phyloP scores from a whole-genome alignment of 306 rosid genomes.

The Prunus davidiana region DNA sequence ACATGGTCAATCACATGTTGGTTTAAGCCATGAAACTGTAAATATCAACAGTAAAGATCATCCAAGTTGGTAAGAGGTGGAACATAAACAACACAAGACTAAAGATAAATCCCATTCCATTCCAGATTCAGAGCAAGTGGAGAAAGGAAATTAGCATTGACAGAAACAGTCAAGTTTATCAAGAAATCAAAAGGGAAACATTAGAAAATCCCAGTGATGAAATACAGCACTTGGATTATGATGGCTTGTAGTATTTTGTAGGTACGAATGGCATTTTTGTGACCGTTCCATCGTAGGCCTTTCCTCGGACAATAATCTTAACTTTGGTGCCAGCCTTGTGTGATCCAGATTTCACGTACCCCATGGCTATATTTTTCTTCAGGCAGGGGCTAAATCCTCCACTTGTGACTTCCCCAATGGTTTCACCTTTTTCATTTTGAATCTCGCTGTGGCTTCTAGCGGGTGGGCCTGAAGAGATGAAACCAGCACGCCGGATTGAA shows the following conservation, averaged over 20 bases:
- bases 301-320: conserved; percentile 81
- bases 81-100: conserved; percentile 8
- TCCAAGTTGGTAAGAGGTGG: neutral
- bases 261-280: conserved; percentile 98
- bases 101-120: conserved; percentile 17
- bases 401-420: conserved; percentile 90
- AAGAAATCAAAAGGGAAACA: conserved; percentile 23
- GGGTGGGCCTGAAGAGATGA: conserved; percentile 91
- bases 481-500: conserved; percentile 77
- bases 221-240: conserved; percentile 36
- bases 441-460: conserved; percentile 96
- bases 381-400: conserved; percentile 99
- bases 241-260: conserved; percentile 90
- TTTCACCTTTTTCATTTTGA: conserved; percentile 72
- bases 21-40: neutral
- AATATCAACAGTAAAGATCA: no score
- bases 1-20: neutral
- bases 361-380: conserved; percentile 95
- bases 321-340: conserved; percentile 96
- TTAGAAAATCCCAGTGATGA: conserved; percentile 22
- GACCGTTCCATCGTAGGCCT: conserved; percentile 80
- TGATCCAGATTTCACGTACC: conserved; percentile 92
- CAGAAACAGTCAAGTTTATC: conserved; percentile 29
- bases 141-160: conserved; percentile 35
- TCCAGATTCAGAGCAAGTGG: conserved; percentile 21